Base-by-base conservation (phyloP, 2,329 filamentous ascomycete genomes). In the Colletotrichum sidae region DNA sequence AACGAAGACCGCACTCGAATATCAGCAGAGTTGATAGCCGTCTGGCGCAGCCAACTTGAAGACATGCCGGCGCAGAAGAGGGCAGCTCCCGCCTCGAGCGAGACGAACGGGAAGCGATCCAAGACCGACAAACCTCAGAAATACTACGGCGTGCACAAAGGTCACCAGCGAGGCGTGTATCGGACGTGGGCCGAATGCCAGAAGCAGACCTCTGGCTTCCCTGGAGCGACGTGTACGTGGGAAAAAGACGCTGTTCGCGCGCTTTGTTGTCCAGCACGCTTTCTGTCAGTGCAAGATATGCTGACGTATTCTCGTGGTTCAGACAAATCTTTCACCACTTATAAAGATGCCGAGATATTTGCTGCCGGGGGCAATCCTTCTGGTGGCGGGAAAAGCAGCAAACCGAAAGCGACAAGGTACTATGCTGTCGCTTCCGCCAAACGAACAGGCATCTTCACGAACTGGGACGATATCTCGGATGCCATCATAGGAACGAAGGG, bases 281-380 rank as follows among this genome's bases (percentile, higher is more conserved):
- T 17, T 38, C 25, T 25, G 25, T 25, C 25, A 25, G 25, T 11
- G 11, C 8, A 42, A 9, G 13, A 33, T 45, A 38, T n/a, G 37
- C 55, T 65, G 25, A 61, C 38, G 13, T 10, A n/a, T 4, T 25
- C 15, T 39, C 44, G 56, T 53, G 44, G 25, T 45, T 34, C 67
- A 96, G 93, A 92, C 82, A 95, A 96, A 80, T 93, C 91, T 1
- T 97, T 97, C 74, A 79, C 84, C 9, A 88, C 86, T 0, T 81
- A 85, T 64, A 85, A 89, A 68, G 93, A 97, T 65, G 95, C 95
- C n/a, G 86, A 92, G 72, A 88, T 87, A 2, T 97, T 92, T 74
- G 83, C 93, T 34, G 87, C 85, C 1, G 92, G 25, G 25, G 25
- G 25, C 25, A 25, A 25, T 25, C 25, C 25, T 25, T 25, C 25